Conservation (phyloP, 2,329 filamentous ascomycete genomes). For the Orbilia blumenaviensis region DNA sequence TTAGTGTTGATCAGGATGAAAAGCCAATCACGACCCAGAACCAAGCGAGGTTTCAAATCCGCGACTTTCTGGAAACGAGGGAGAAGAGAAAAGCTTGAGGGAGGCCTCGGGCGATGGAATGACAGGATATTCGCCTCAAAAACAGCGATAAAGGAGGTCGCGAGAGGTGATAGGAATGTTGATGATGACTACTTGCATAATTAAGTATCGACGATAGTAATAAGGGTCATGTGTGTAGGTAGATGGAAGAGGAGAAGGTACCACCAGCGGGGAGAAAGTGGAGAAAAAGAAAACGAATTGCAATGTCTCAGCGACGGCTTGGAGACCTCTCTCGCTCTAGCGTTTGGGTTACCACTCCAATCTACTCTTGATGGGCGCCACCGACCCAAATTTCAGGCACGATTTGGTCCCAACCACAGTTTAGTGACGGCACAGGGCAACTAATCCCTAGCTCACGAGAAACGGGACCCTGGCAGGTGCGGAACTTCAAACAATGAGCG, state of each 20-base stretch:
- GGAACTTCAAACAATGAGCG: too few relatives aligned
- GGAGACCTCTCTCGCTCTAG: neutral
- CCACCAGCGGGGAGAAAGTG: neutral
- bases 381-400: conserved; percentile 20
- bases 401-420: neutral
- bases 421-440: neutral
- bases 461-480: neutral
- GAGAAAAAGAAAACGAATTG: neutral
- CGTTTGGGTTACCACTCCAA: neutral
- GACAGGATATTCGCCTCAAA: too few relatives aligned
- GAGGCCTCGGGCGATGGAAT: too few relatives aligned
- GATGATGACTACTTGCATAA: too few relatives aligned
- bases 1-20: neutral
- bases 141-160: too few relatives aligned
- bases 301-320: neutral
- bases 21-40: neutral
- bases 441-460: neutral
- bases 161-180: neutral
- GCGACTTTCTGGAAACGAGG: too few relatives aligned
- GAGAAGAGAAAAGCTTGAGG: too few relatives aligned
- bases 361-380: conserved; percentile 5
- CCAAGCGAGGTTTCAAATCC: neutral
- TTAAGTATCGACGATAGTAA: too few relatives aligned
- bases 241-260: neutral
- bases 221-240: neutral